These are phyloP conservation scores for Neonectria ditissima DNA, from an alignment of 2,329 filamentous ascomycete species.

Conservation along the genomic window DNA sequence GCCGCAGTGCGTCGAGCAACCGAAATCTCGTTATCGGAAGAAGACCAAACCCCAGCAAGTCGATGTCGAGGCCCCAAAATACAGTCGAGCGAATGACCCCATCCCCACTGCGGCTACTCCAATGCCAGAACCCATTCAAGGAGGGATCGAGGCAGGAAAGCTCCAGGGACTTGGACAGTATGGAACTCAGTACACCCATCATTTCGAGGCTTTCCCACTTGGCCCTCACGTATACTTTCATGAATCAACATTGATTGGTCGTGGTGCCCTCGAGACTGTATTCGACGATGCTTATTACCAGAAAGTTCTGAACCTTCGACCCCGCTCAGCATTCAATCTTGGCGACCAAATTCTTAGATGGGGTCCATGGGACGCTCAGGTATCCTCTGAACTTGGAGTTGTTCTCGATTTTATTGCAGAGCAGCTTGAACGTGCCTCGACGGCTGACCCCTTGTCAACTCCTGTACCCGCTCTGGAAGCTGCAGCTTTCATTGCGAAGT, in stretches of 20 bases:
- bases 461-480: slow-evolving; percentile 43
- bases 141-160: slow-evolving; percentile 41
- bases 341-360: slow-evolving; percentile 64
- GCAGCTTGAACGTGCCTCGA: slow-evolving; percentile 47
- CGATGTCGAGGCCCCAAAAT: slow-evolving; percentile 65
- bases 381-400: slow-evolving; percentile 72
- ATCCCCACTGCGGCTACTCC: slow-evolving; percentile 44
- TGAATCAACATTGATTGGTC: slow-evolving; percentile 68
- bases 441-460: slow-evolving; percentile 15
- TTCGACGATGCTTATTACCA: slow-evolving; percentile 47
- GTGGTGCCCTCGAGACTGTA: slow-evolving; percentile 60
- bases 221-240: slow-evolving; percentile 69
- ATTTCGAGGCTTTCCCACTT: slow-evolving; percentile 73
- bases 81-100: slow-evolving; percentile 65
- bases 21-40: slow-evolving; percentile 57
- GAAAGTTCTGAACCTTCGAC: slow-evolving; percentile 46
- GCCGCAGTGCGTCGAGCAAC: slow-evolving; percentile 16
- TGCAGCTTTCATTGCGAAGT: slow-evolving; percentile 61
- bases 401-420: slow-evolving; percentile 70
- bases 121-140: slow-evolving; percentile 21
- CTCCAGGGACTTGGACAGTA: slow-evolving; percentile 69
- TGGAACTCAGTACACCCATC: slow-evolving; percentile 69
- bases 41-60: slow-evolving; percentile 56
- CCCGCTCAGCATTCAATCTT: slow-evolving; percentile 57
- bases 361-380: slow-evolving; percentile 67